Base-by-base conservation (phyloP, 805 yeast genomes). In the Barnettozyma pratensis region DNA sequence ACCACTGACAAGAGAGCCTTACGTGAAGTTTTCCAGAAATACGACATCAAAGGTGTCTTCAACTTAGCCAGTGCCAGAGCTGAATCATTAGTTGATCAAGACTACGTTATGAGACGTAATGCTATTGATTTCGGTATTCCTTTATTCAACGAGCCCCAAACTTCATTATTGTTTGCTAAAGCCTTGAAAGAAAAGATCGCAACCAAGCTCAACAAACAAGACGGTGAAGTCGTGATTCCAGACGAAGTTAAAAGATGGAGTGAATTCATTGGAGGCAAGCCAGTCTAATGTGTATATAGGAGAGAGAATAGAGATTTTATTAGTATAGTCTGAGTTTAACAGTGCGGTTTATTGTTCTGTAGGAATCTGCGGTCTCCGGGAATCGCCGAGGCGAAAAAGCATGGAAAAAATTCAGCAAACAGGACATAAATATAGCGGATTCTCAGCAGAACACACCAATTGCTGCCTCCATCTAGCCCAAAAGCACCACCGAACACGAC, bases 111-210 rank as follows among this genome's bases (percentile, higher is more conserved):
- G 99, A 85, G 99, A 76, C 85, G 99, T 75, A 94, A 94, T 68
- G 98, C 99, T 42, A 95, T 94, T 72, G 99, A 94, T 69, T 94
- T 94, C 67, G 98, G 87, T 52, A 85, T 92, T 62, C 97, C 99
- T 39, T 75, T 94, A 65, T 92, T 94, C 76, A 94, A 92, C 66
- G 99, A 94, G 74, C 97, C 98, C 55, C 83, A 89, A 66, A 95
- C 99, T 26, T 85, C 97, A 2, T 65, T 83, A 60, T 72, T 94
- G 59, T 94, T 94, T 69, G 90, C 97, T 26, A 73, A 81, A 63
- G 87, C 96, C 55, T 75, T 94, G 71, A 80, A 80, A 56, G 80
- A 71, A 47, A 89, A 90, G 63, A 75, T 87, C 57, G 71, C 80
- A 57, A 74, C 74, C 35, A 70, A 73, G 57, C 69, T 81, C 45